phyloP scores from a whole-genome alignment of 228 moss, liverwort and hornwort genomes.

The Sphagnum fallax region DNA sequence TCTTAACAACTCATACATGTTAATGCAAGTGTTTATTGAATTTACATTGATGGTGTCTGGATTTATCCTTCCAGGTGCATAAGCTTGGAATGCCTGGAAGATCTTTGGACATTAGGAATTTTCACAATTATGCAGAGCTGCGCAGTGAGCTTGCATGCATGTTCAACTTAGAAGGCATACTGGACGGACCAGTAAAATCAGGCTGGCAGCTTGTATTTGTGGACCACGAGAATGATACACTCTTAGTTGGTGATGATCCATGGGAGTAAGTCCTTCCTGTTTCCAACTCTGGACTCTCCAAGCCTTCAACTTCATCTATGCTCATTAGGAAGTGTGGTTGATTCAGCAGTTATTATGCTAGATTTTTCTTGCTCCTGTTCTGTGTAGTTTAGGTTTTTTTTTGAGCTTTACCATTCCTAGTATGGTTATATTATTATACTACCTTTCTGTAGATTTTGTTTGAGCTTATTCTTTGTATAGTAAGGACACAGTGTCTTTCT shows the following conservation, averaged over 20 bases:
- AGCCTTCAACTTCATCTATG: too few species aligned
- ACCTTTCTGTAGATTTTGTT: too few species aligned
- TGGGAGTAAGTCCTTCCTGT: constrained; percentile 78
- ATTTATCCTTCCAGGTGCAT: constrained; percentile 50
- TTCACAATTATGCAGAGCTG: constrained; percentile 70
- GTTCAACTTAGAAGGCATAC: constrained; percentile 75
- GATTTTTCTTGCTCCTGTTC: not conserved
- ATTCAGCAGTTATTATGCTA: not conserved
- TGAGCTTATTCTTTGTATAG: not conserved
- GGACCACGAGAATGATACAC: constrained; percentile 82
- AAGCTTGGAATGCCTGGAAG: constrained; percentile 87
- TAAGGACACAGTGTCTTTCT: not conserved
- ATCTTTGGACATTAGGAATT: constrained; percentile 80
- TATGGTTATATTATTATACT: too few species aligned
- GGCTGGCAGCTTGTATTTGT: constrained; percentile 90
- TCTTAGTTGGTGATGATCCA: constrained; percentile 93
- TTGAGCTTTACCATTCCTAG: too few species aligned
- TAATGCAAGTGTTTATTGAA: not conserved
- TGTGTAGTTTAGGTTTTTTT: not conserved
- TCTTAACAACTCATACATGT: too few species aligned
- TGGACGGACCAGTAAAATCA: constrained; percentile 74
- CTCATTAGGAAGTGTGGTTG: not conserved
- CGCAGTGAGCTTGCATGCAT: constrained; percentile 64
- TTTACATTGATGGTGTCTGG: not conserved
- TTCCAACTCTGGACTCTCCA: not conserved